A percentile compares a stretch with the other conserved stretches of the same genome.
Evolutionary conservation across 2,329 filamentous ascomycete genomes (phyloP).

Genomic region (Trichoderma semiorbis): DNA sequence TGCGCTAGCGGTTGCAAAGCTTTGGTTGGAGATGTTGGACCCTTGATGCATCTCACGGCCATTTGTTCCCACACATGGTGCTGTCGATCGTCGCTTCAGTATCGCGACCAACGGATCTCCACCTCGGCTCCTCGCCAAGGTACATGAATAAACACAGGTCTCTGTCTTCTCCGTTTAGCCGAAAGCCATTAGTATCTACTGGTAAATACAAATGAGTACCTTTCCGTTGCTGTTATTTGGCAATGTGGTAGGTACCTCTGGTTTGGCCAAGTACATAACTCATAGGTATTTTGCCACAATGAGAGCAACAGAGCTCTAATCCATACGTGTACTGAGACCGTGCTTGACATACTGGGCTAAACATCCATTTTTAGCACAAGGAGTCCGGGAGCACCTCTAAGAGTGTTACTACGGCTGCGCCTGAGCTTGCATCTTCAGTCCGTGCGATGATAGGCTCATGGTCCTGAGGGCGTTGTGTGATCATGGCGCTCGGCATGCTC

Average conservation of each 20-base stretch:
- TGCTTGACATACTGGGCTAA: background rate
- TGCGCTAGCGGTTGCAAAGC: background rate
- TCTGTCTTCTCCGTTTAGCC: background rate
- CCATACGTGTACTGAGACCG: background rate
- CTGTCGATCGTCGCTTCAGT: conserved; percentile 14
- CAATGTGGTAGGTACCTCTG: background rate
- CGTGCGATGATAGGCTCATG: background rate
- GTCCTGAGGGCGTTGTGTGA: background rate
- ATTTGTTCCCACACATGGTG: background rate
- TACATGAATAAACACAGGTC: background rate
- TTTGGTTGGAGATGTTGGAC: conserved; percentile 5
- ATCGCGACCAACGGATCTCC: conserved; percentile 1
- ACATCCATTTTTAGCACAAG: background rate
- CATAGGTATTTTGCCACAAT: background rate
- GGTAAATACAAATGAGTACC: background rate
- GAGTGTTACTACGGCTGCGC: background rate
- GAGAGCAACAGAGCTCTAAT: background rate
- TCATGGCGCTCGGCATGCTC: background rate
- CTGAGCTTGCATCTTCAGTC: background rate
- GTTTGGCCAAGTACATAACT: background rate
- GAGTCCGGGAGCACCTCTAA: background rate
- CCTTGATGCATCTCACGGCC: conserved; percentile 14
- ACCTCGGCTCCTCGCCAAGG: conserved; percentile 5
- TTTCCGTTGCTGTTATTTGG: background rate
- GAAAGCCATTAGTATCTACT: background rate